Evolutionary conservation across 1,284 basidiomycete genomes (phyloP).

Genomic region (Marasmius fiardii): DNA sequence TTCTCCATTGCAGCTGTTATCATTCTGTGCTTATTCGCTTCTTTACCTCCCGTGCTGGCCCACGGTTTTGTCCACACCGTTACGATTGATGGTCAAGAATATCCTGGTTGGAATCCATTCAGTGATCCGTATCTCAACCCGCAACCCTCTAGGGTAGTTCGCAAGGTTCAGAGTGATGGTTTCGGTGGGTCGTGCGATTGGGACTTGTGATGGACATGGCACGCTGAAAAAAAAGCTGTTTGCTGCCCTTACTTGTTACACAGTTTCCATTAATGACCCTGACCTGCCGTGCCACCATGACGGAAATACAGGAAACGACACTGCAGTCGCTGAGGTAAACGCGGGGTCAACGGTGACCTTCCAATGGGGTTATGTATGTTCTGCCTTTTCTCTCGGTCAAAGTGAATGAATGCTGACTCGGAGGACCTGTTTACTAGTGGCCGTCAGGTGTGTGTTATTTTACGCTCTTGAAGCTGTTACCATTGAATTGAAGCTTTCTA

Average conservation of each 20-base stretch:
- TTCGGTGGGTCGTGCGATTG: slow-evolving; percentile 23
- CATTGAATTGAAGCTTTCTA: slow-evolving; percentile 2
- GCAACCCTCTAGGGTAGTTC: slow-evolving; percentile 24
- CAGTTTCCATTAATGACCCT: slow-evolving; percentile 25
- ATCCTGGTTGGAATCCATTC: slow-evolving; percentile 36
- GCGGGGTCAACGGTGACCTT: slow-evolving; percentile 33
- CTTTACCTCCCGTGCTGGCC: slow-evolving; percentile 17
- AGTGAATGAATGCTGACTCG: slow-evolving; percentile 7
- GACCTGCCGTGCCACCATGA: slow-evolving; percentile 32
- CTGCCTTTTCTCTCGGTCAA: not conserved
- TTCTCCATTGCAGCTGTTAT: not conserved
- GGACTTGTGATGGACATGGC: not conserved
- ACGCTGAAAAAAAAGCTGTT: not conserved
- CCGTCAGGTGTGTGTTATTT: slow-evolving; percentile 26
- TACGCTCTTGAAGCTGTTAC: not conserved
- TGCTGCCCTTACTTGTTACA: not conserved
- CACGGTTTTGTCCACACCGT: slow-evolving; percentile 34
- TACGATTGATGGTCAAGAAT: slow-evolving; percentile 24
- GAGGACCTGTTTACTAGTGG: slow-evolving; percentile 26
- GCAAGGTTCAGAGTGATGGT: slow-evolving; percentile 32
- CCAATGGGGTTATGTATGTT: slow-evolving; percentile 33
- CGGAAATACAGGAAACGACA: slow-evolving; percentile 27
- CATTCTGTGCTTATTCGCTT: not conserved
- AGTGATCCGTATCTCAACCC: slow-evolving; percentile 29
- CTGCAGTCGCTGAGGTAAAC: slow-evolving; percentile 25